Evolutionary conservation across 495 filamentous ascomycete species (phyloP).

Genomic region (Pyrenula aspistea): DNA sequence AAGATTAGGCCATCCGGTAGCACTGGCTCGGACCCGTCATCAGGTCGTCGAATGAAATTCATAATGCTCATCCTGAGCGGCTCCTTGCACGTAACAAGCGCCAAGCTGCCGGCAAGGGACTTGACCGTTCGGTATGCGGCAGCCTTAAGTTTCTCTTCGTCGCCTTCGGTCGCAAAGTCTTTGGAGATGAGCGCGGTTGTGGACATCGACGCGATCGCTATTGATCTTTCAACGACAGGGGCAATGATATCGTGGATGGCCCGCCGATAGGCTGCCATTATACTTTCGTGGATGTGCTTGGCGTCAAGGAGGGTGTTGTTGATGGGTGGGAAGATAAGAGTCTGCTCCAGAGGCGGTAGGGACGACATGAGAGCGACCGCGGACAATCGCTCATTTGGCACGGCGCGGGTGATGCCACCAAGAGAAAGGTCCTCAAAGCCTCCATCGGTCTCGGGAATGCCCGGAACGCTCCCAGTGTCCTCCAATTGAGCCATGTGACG

Average conservation of each 20-base stretch:
- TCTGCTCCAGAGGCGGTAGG: conserved; percentile 65
- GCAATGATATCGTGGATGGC: conserved; percentile 91
- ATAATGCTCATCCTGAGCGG: conserved; percentile 89
- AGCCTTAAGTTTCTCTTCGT: conserved; percentile 72
- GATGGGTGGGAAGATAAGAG: conserved; percentile 69
- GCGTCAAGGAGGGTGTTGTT: conserved; percentile 35
- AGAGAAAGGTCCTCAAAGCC: conserved; percentile 69
- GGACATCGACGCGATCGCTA: conserved; percentile 93
- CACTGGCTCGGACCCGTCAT: conserved; percentile 48
- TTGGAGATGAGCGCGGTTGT: conserved; percentile 88
- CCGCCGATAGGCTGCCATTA: conserved; percentile 55
- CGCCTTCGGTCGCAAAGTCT: conserved; percentile 86
- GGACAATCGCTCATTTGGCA: conserved; percentile 58
- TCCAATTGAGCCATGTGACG: conserved; percentile 51
- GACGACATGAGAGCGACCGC: conserved; percentile 58
- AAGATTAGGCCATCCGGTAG: conserved; percentile 81
- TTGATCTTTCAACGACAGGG: conserved; percentile 91
- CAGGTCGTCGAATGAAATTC: conserved; percentile 84
- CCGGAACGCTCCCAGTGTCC: conserved; percentile 30
- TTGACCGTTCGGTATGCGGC: conserved; percentile 87
- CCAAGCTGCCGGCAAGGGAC: conserved; percentile 81
- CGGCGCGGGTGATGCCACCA: conserved; percentile 55
- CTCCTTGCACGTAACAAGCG: conserved; percentile 96
- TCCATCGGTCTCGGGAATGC: conserved; percentile 58
- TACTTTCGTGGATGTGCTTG: background rate